A percentile compares a stretch with the other conserved stretches of the same genome.
These are phyloP conservation scores for Podila clonocystis DNA, from an alignment of 192 early-diverging fungal species.

Conservation along the genomic window DNA sequence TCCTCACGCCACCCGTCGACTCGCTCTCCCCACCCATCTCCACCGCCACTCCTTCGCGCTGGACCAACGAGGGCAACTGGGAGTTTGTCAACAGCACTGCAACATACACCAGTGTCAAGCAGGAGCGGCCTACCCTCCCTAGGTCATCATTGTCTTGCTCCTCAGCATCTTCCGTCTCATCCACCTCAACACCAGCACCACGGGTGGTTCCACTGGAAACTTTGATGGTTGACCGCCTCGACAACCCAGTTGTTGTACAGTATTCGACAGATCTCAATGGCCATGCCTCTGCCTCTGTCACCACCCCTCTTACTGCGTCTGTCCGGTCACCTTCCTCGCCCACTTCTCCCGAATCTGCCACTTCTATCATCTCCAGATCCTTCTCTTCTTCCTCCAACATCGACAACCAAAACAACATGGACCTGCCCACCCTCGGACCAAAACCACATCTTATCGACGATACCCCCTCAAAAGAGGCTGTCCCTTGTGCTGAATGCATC, in stretches of 20 bases:
- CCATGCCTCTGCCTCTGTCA: neutral
- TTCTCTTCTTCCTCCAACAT: slow-evolving; percentile 11
- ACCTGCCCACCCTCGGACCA: slow-evolving; percentile 15
- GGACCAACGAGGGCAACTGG: slow-evolving; percentile 29
- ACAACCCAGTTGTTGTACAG: neutral
- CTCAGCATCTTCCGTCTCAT: neutral
- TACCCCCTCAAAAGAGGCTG: slow-evolving; percentile 25
- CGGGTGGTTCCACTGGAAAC: neutral
- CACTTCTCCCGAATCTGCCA: neutral
- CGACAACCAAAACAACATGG: slow-evolving; percentile 22
- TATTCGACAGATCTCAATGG: slow-evolving; percentile 28
- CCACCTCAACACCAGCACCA: neutral
- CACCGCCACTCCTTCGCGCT: slow-evolving; percentile 23
- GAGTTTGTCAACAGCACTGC: slow-evolving; percentile 41
- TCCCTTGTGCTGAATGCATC: slow-evolving; percentile 57
- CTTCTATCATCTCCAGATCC: neutral
- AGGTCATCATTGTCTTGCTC: neutral
- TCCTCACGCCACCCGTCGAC: slow-evolving; percentile 48
- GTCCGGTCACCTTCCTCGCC: neutral
- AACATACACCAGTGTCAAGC: slow-evolving; percentile 28
- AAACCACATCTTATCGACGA: slow-evolving; percentile 8
- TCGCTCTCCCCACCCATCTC: slow-evolving; percentile 35
- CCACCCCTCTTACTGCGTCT: slow-evolving; percentile 9
- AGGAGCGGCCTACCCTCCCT: slow-evolving; percentile 6
- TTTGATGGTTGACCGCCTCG: neutral